These are phyloP conservation scores for Cyclotella choctawhatcheeana DNA, from an alignment of 108 stramenopile genomes.

Conservation along the genomic window DNA sequence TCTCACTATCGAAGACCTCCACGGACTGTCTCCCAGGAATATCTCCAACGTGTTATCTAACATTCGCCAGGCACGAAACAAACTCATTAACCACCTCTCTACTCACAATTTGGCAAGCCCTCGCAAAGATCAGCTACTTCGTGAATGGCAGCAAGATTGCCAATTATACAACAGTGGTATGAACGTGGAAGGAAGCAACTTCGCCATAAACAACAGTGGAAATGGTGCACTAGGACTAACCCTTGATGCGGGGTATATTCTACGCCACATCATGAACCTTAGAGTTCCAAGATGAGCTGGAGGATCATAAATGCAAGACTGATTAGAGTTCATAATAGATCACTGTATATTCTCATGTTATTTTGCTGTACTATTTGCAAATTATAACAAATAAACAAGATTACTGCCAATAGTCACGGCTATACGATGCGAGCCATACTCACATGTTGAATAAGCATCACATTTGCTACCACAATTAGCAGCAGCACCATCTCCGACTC, in stretches of 20 bases:
- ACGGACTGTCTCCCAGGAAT: neutral
- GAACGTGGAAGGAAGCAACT: neutral
- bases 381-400: no score
- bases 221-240: neutral
- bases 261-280: neutral
- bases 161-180: neutral
- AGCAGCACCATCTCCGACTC: conserved; percentile 87
- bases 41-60: neutral
- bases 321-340: no score
- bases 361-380: no score
- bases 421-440: no score
- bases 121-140: neutral
- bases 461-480: conserved; percentile 89
- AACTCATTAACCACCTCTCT: neutral
- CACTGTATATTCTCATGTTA: no score
- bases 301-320: no score
- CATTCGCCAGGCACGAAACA: neutral
- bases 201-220: neutral
- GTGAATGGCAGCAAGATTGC: neutral
- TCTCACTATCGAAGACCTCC: neutral
- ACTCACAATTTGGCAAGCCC: neutral
- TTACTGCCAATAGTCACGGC: conserved; percentile 90
- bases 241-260: neutral
- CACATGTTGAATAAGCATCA: conserved; percentile 14
- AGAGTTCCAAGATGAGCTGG: no score